Base-by-base conservation (phyloP, 805 yeast genomes). In the Candida bentonensis region DNA sequence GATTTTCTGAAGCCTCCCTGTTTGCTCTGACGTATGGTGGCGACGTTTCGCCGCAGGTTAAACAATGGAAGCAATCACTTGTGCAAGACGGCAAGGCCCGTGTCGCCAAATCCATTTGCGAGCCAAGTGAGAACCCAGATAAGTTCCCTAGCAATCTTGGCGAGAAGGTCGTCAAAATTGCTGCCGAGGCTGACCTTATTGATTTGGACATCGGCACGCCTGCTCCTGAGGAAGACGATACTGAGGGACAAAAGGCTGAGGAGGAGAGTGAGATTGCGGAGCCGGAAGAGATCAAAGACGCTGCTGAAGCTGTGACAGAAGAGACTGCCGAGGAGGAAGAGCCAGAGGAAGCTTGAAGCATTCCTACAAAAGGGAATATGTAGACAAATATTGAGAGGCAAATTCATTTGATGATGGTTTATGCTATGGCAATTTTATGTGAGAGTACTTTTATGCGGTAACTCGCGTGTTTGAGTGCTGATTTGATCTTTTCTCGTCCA, bases 1-100 rank as follows among this genome's bases (percentile, higher is more conserved):
- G 94, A 59, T 69, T 68, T 47, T 70, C 94, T 1, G 98, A 92
- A 63, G 96, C 96, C 25, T 74, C 96, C 2, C 59, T 92, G 49
- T 73, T 92, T 51, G 82, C 82, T 28, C 68, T 72, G 41, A 79
- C 92, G 28, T 92, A 86, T 58, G 77, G 78, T 36, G 69, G 65
- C 15, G 66, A 67, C 43, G 69, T 67, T 9, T 59, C 57, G 15
- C 70, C 69, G 46, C 60, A 78, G 22, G 74, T 84, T 27, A 64
- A 65, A 11, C 59, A 65, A 46, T 89, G 98, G 97, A 83, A 82
- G 62, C 61, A 67, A 15, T 60, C 68, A 39, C 68, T 89, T 47
- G 56, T 44, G 2, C 55, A 62, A 13, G 61, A 65, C 30, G 82
- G 80, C 33, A 78, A 82, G 53, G 58, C 59, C 1, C 64, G 68